Evolutionary conservation across 768 basidiomycete genomes (phyloP).

Genomic region (Cantharellus cinnabarinus): DNA sequence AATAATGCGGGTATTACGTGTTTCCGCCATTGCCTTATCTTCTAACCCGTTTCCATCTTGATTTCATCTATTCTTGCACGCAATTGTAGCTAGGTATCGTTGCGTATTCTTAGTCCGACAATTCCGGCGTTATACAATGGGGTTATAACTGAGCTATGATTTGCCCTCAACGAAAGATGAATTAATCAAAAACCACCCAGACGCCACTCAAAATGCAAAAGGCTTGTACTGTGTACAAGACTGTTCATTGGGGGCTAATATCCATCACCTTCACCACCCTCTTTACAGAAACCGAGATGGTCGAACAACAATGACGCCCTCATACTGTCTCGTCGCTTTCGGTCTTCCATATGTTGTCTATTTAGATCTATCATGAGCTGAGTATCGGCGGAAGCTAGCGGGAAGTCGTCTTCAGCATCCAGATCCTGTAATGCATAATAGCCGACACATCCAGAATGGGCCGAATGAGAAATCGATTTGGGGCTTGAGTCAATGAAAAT

Average conservation of each 20-base stretch:
- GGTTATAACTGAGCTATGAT: no score
- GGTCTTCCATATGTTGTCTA: constrained; percentile 47
- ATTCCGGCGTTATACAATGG: no score
- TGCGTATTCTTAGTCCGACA: no score
- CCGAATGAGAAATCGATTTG: background rate
- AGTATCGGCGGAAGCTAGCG: constrained; percentile 55
- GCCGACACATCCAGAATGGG: background rate
- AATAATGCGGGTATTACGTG: background rate
- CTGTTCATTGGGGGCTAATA: constrained; percentile 29
- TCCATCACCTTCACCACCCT: constrained; percentile 91
- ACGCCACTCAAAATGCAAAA: background rate
- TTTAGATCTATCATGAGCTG: constrained; percentile 48
- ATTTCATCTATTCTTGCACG: background rate
- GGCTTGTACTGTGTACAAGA: background rate
- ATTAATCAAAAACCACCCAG: background rate
- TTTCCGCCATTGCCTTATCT: background rate
- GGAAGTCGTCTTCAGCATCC: constrained; percentile 78
- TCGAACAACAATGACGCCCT: constrained; percentile 69
- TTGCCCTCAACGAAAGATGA: background rate
- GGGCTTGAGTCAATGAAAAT: background rate
- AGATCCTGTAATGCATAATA: constrained; percentile 40
- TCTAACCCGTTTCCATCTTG: background rate
- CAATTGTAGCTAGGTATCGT: background rate
- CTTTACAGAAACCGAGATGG: constrained; percentile 79
- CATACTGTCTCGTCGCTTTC: constrained; percentile 61